Conservation (phyloP, 768 basidiomycete genomes). For the Leccinum pellstonianum region DNA sequence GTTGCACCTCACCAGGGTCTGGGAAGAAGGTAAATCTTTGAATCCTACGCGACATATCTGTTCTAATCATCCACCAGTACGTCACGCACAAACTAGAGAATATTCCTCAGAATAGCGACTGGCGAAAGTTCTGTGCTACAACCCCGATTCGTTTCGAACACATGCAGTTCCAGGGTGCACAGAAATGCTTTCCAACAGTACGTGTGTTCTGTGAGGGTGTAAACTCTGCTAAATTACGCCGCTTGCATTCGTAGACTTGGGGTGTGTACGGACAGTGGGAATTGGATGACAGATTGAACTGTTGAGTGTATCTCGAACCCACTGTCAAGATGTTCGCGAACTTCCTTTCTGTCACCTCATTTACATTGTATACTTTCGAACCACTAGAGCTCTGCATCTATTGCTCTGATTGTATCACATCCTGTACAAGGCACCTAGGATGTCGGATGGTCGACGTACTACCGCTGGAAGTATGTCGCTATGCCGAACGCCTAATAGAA, state of each 20-base stretch:
- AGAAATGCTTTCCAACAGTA: conserved; percentile 17
- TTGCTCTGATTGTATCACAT: background rate
- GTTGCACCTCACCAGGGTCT: conserved; percentile 25
- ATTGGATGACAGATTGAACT: conserved; percentile 17
- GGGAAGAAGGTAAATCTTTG: conserved; percentile 15
- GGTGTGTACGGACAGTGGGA: conserved; percentile 31
- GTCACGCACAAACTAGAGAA: conserved; percentile 28
- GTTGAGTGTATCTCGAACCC: conserved; percentile 7
- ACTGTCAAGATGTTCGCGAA: background rate
- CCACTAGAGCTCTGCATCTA: background rate
- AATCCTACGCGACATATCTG: background rate
- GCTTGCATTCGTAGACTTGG: conserved; percentile 7
- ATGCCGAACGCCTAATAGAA: background rate
- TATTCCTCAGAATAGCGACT: conserved; percentile 26
- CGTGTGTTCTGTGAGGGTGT: background rate
- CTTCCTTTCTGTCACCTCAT: background rate
- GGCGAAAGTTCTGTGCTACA: conserved; percentile 36
- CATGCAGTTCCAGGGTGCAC: conserved; percentile 22
- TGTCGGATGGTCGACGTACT: too few species aligned
- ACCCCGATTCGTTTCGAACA: conserved; percentile 29
- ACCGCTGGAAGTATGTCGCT: background rate
- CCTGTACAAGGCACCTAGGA: background rate
- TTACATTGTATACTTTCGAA: background rate
- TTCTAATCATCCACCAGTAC: conserved; percentile 16
- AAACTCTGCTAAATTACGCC: background rate